Conservation (phyloP, 305 asterid genomes). For the Euphrasia arctica region DNA sequence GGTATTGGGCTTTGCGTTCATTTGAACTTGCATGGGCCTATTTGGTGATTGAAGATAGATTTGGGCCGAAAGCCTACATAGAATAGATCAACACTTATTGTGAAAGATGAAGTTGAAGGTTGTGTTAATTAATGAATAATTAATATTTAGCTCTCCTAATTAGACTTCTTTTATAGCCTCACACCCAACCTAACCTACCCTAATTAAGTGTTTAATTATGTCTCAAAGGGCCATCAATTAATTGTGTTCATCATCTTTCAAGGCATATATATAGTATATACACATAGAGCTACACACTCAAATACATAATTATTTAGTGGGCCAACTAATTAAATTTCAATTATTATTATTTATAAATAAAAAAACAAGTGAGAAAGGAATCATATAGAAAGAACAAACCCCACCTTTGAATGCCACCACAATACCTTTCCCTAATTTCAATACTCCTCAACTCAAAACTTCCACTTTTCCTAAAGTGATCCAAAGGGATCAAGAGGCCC, state of each 20-base stretch:
- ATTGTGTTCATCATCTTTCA: not conserved
- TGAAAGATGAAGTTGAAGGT: not conserved
- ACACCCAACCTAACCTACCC: slow-evolving; percentile 7
- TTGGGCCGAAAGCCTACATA: not conserved
- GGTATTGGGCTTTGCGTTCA: too few species aligned
- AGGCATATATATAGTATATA: slow-evolving; percentile 4
- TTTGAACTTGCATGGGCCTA: not conserved
- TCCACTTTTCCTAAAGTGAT: slow-evolving; percentile 34
- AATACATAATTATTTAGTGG: slow-evolving; percentile 17
- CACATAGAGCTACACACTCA: not conserved
- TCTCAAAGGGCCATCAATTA: not conserved
- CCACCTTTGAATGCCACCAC: slow-evolving; percentile 27
- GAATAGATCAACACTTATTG: too few species aligned
- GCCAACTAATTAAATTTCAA: not conserved
- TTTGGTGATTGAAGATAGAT: not conserved
- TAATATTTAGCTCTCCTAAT: not conserved
- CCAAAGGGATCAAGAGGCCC: slow-evolving; percentile 17
- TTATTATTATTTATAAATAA: too few species aligned
- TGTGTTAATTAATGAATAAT: too few species aligned
- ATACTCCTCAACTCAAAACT: slow-evolving; percentile 32
- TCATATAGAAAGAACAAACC: slow-evolving; percentile 22
- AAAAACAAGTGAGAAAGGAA: slow-evolving; percentile 32
- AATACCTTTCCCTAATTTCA: slow-evolving; percentile 38
- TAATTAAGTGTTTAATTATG: not conserved
- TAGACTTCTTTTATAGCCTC: slow-evolving; percentile 2